Percentiles rank a stretch among this genome's conserved stretches.
phyloP scores from a whole-genome alignment of 2,329 filamentous ascomycete genomes.

The Madurella mycetomatis region DNA sequence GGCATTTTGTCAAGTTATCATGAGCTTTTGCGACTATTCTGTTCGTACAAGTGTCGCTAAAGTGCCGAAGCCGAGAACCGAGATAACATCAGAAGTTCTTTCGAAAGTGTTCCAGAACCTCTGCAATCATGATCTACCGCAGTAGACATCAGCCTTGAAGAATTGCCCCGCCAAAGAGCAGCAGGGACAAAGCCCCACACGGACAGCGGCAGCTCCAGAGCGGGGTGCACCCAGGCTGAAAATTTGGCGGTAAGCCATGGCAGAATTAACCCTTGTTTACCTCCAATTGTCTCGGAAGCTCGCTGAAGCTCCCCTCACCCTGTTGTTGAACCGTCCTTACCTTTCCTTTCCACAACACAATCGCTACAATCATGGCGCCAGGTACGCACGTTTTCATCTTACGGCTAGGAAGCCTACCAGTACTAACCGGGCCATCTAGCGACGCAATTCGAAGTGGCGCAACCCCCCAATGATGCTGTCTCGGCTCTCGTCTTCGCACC shows the following conservation, averaged over 20 bases:
- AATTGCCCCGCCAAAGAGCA: slow-evolving; percentile 13
- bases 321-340: neutral
- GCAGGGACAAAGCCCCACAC: neutral
- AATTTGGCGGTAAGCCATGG: slow-evolving; percentile 21
- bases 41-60: too few relatives aligned
- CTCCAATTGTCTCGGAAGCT: slow-evolving; percentile 15
- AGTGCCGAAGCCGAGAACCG: too few relatives aligned
- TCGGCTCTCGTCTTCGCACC: slow-evolving; percentile 84
- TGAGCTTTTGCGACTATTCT: neutral
- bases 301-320: slow-evolving; percentile 9
- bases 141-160: neutral
- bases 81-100: neutral
- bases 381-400: slow-evolving; percentile 30
- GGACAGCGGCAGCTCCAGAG: neutral
- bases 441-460: slow-evolving; percentile 76
- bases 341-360: neutral
- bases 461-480: slow-evolving; percentile 81
- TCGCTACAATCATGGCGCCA: slow-evolving; percentile 35
- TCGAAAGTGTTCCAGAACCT: neutral
- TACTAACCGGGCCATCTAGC: slow-evolving; percentile 35
- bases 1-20: slow-evolving; percentile 40
- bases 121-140: neutral
- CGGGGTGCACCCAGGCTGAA: neutral
- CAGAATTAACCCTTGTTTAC: slow-evolving; percentile 25
- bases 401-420: neutral